Conservation (phyloP, 306 rosid genomes). For the Cucumis cinereus region DNA sequence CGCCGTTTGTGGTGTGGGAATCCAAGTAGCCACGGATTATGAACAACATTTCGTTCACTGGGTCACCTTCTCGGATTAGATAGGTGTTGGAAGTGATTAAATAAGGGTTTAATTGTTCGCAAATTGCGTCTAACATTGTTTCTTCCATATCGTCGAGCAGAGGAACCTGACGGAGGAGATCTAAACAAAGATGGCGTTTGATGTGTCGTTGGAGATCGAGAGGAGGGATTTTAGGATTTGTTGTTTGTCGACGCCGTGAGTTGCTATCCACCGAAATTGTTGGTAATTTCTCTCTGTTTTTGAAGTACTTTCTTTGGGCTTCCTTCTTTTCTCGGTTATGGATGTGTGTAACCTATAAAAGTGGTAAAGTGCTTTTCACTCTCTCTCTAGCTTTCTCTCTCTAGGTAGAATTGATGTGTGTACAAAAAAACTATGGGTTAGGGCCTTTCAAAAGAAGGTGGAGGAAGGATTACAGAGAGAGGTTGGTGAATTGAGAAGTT, state of each 20-base stretch:
- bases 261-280: slow-evolving; percentile 1
- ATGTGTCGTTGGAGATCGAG: neutral
- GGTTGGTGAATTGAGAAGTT: too few species aligned
- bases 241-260: neutral
- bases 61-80: slow-evolving; percentile 37
- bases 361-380: too few species aligned
- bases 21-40: slow-evolving; percentile 32
- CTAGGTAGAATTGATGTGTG: too few species aligned
- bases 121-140: neutral
- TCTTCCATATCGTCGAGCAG: slow-evolving; percentile 1
- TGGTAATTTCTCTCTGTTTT: neutral
- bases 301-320: too few species aligned
- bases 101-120: neutral
- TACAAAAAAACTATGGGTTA: too few species aligned
- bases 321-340: too few species aligned
- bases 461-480: too few species aligned
- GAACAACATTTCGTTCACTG: slow-evolving; percentile 36
- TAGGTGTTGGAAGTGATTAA: neutral
- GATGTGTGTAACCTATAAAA: too few species aligned
- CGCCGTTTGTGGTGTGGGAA: slow-evolving; percentile 27
- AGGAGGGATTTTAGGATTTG: neutral
- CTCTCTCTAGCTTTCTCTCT: too few species aligned
- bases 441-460: too few species aligned
- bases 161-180: slow-evolving; percentile 5
- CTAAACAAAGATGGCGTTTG: slow-evolving; percentile 1